Percentiles rank a stretch among this genome's conserved stretches.
phyloP scores from a whole-genome alignment of 1,139 yeast species.

The Debaryomyces sp. region DNA sequence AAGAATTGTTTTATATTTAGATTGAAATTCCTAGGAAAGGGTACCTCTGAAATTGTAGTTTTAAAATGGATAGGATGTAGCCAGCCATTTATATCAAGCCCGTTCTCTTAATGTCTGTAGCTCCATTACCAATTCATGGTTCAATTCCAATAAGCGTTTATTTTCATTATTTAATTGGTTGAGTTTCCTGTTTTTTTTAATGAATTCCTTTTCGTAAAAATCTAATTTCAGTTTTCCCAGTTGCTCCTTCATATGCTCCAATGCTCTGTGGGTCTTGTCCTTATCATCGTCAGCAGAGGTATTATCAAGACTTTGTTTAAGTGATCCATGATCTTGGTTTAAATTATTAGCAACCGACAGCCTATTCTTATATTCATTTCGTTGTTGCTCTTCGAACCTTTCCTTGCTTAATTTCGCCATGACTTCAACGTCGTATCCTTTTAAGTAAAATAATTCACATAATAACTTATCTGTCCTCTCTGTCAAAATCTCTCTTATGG shows the following conservation, averaged over 20 bases:
- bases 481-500: conserved; percentile 15
- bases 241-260: conserved; percentile 16
- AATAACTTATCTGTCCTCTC: conserved; percentile 22
- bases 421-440: conserved; percentile 26
- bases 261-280: conserved; percentile 13
- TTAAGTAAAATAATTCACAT: conserved; percentile 27
- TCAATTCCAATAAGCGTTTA: conserved; percentile 35
- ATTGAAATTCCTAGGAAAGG: neutral
- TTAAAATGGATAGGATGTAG: neutral
- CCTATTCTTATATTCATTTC: conserved; percentile 7
- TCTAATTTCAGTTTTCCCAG: conserved; percentile 22
- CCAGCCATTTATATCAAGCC: neutral
- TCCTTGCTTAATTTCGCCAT: conserved; percentile 30
- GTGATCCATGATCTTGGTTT: neutral
- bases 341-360: conserved; percentile 1
- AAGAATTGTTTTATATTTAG: neutral
- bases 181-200: conserved; percentile 26
- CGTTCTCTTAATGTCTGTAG: neutral
- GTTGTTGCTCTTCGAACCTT: conserved; percentile 20
- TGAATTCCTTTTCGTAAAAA: conserved; percentile 27
- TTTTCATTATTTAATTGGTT: conserved; percentile 32
- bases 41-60: neutral
- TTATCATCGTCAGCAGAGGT: conserved; percentile 1
- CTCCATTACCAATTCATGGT: conserved; percentile 30
- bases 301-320: neutral